Evolutionary conservation across 768 basidiomycete genomes (phyloP).

Genomic region (Lentinus brumalis): DNA sequence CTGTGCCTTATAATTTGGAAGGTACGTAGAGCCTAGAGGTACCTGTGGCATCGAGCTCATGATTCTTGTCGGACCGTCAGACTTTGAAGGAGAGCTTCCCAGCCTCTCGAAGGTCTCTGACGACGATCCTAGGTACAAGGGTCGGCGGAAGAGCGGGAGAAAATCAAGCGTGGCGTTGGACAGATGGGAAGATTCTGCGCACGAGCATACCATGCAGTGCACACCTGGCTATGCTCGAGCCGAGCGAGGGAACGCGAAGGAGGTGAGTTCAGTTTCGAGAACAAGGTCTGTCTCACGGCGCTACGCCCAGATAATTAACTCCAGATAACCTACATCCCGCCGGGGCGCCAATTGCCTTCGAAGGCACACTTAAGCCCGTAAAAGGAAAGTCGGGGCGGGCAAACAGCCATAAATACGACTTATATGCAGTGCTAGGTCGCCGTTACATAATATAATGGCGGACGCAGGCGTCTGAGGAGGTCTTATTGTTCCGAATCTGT

Average conservation of each 20-base stretch:
- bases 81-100: no score
- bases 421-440: neutral
- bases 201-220: neutral
- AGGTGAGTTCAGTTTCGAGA: neutral
- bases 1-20: neutral
- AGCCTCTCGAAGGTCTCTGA: neutral
- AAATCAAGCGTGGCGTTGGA: neutral
- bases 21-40: no score
- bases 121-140: neutral
- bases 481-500: constrained; percentile 23
- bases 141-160: neutral
- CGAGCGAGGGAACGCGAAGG: neutral
- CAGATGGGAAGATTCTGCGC: neutral
- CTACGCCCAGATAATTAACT: neutral
- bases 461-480: constrained; percentile 2
- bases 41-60: no score
- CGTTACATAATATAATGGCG: constrained; percentile 10
- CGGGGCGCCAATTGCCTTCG: neutral
- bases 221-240: neutral
- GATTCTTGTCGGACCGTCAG: no score
- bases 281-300: neutral
- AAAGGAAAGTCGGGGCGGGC: neutral
- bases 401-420: constrained; percentile 8
- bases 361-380: neutral
- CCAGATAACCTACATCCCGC: neutral